Conservation (phyloP, 345 rosid genomes). For the Arabis alpina region DNA sequence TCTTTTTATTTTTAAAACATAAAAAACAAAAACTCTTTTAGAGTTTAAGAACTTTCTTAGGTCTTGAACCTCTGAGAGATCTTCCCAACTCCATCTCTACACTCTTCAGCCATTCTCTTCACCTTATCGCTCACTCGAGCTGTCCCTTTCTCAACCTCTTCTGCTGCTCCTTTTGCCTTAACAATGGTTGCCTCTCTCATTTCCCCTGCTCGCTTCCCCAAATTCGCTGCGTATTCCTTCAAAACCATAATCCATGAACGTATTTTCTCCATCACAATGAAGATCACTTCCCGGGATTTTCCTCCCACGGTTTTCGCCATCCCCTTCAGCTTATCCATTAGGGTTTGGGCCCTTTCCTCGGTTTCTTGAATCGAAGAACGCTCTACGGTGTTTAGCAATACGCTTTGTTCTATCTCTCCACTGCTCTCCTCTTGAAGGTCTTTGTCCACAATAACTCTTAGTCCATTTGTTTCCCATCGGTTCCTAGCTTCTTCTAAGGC, state of each 20-base stretch:
- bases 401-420: constrained; percentile 43
- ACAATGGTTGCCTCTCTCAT: constrained; percentile 39
- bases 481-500: constrained; percentile 87
- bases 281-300: constrained; percentile 62
- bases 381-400: constrained; percentile 58
- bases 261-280: constrained; percentile 54
- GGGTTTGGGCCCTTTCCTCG: constrained; percentile 61
- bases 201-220: constrained; percentile 45
- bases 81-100: constrained; percentile 48
- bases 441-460: constrained; percentile 74
- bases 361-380: constrained; percentile 60
- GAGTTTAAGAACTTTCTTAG: background rate
- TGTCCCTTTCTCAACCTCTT: constrained; percentile 61
- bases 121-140: constrained; percentile 52
- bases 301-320: constrained; percentile 57
- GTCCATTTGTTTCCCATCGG: constrained; percentile 86
- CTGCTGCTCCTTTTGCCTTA: constrained; percentile 52
- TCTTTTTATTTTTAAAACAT: constrained; percentile 21
- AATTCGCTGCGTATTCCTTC: constrained; percentile 50
- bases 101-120: constrained; percentile 49
- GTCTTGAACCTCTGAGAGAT: constrained; percentile 45
- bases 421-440: constrained; percentile 73
- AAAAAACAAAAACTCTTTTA: background rate
- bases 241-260: constrained; percentile 48
- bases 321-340: constrained; percentile 64